Evolutionary conservation across 1,284 basidiomycete species (phyloP).

Genomic region (Phlebopus sp.): DNA sequence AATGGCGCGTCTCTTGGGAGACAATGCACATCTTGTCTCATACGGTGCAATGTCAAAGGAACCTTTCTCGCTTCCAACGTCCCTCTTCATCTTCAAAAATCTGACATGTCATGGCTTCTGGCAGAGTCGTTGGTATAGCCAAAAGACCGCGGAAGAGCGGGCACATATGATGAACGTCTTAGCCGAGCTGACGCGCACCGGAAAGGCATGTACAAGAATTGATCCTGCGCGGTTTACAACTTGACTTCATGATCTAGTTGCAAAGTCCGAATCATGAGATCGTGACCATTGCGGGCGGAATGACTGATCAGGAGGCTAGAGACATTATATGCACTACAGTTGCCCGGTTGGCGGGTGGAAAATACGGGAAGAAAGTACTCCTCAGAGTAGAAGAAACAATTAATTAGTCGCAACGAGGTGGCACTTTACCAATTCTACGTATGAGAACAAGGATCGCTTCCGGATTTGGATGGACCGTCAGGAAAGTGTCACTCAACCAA

Average conservation of each 20-base stretch:
- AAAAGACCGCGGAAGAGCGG: conserved; percentile 41
- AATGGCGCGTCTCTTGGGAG: conserved; percentile 66
- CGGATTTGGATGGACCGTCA: conserved; percentile 24
- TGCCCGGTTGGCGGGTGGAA: conserved; percentile 47
- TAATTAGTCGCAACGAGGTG: not conserved
- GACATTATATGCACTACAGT: conserved; percentile 48
- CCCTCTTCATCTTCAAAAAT: conserved; percentile 80
- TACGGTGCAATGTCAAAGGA: conserved; percentile 89
- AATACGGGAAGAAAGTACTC: conserved; percentile 69
- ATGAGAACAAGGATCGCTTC: conserved; percentile 19
- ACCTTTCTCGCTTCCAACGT: conserved; percentile 74
- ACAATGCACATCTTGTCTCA: conserved; percentile 71
- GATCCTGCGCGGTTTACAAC: not conserved
- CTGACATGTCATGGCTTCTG: conserved; percentile 72
- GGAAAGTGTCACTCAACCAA: conserved; percentile 12
- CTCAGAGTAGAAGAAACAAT: conserved; percentile 48
- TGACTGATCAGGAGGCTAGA: conserved; percentile 54
- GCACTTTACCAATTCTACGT: conserved; percentile 3
- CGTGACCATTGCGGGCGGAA: conserved; percentile 45
- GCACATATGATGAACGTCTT: conserved; percentile 48
- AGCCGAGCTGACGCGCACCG: conserved; percentile 47
- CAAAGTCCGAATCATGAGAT: conserved; percentile 67
- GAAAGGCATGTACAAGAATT: conserved; percentile 46
- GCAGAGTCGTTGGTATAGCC: conserved; percentile 71
- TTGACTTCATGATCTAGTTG: conserved; percentile 41